Conservation (phyloP, 2,329 filamentous ascomycete genomes). For the Aspergillus neoniger region DNA sequence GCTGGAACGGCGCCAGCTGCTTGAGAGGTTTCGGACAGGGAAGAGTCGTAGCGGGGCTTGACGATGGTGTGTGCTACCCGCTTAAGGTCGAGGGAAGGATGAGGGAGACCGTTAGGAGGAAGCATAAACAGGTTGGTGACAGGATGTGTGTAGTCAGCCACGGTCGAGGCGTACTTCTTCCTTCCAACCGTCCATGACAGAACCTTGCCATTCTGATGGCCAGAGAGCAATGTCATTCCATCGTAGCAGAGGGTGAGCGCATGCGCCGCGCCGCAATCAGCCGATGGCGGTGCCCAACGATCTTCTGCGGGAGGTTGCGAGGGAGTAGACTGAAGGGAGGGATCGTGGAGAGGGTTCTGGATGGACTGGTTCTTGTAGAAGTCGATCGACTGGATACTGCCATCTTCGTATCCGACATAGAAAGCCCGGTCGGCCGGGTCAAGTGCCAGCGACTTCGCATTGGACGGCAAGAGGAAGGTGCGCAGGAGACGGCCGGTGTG, state of each 20-base stretch:
- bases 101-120: constrained; percentile 57
- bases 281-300: constrained; percentile 55
- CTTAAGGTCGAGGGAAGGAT: constrained; percentile 38
- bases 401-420: constrained; percentile 78
- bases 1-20: constrained; percentile 42
- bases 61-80: constrained; percentile 64
- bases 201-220: constrained; percentile 77
- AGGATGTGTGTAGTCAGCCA: constrained; percentile 74
- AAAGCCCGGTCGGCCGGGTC: constrained; percentile 83
- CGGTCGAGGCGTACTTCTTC: constrained; percentile 65
- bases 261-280: constrained; percentile 65
- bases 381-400: constrained; percentile 76
- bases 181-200: constrained; percentile 77
- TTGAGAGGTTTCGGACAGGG: constrained; percentile 39
- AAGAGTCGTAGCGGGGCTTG: constrained; percentile 65
- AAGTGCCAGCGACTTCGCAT: constrained; percentile 70
- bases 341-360: constrained; percentile 40
- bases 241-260: constrained; percentile 79
- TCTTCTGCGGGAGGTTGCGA: constrained; percentile 45
- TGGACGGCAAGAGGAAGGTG: constrained; percentile 76
- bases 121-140: constrained; percentile 81
- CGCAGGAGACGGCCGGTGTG: constrained; percentile 73
- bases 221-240: constrained; percentile 75
- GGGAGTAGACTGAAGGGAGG: constrained; percentile 41
- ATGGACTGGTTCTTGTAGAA: constrained; percentile 60